Base-by-base conservation (phyloP, 1,139 yeast species). In the Taphrina populina region DNA sequence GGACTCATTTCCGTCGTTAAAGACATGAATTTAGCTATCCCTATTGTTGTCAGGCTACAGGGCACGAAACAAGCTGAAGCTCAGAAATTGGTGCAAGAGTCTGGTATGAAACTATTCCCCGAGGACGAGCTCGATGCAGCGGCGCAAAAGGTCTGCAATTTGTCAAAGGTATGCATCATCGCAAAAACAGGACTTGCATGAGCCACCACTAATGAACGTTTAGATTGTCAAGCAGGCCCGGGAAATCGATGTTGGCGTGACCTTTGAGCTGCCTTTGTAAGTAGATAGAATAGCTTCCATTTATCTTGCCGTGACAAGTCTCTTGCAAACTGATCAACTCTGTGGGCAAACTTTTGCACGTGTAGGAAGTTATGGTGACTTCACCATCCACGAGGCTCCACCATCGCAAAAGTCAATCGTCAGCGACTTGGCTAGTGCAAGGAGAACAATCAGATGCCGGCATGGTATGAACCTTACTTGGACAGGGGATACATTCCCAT, bases 11-110 rank as follows among this genome's bases (percentile, higher is more conserved):
- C 88, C 65, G 95, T 95, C 53, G 82, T 96, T 64, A 86, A 87
- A 75, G 84, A 84, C 76, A 81, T 90, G 78, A 82, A 84, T 71
- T 82, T 92, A 71, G 82, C 80, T 63, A 86, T 92, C 60, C 99
- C 98, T 65, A 94, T 92, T 67, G 95, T 94, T 63, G 97, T 90
- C 63, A 88, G 99, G 80, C 80, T 92, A 70, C 97, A 94, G 78
- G 99, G 99, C 74, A 92, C 98, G 64, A 92, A 94, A 78, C 80
- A 84, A 76, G 87, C 81, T 65, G 78, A 83, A 70, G 99, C 97
- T 66, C 87, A 84, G 75, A 78, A 85, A 69, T 80, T 92, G 75
- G 86, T 92, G 67, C 75, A 80, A 64, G 80, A 87, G 69, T 88
- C 96, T 49, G 97, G 97, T 58, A 80, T 92, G 74, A 87, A 90